A percentile compares a stretch with the other conserved stretches of the same genome.
Evolutionary conservation across 306 rosid species (phyloP).

Genomic region (Glycine soja): DNA sequence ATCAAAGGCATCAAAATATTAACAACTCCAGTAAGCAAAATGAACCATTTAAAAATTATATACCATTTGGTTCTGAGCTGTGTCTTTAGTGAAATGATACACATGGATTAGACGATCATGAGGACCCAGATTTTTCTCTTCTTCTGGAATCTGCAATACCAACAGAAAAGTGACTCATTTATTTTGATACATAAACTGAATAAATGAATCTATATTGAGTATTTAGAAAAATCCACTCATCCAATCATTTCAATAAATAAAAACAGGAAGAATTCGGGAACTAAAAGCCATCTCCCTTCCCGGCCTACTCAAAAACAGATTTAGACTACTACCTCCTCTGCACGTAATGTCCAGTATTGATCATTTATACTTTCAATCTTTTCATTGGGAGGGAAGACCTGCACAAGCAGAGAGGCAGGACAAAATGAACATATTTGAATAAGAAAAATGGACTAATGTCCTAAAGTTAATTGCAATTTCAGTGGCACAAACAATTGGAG

Average conservation of each 20-base stretch:
- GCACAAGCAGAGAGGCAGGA: conserved; percentile 45
- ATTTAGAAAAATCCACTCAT: conserved; percentile 1
- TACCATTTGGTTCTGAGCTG: conserved; percentile 84
- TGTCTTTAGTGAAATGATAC: conserved; percentile 87
- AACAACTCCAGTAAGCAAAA: conserved; percentile 25
- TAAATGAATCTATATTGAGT: background rate
- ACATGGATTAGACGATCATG: conserved; percentile 84
- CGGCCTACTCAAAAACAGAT: conserved; percentile 7
- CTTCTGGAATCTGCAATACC: conserved; percentile 74
- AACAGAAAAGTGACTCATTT: background rate
- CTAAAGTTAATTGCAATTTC: conserved; percentile 13
- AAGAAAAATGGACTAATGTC: background rate
- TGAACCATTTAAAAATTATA: conserved; percentile 20
- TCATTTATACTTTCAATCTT: conserved; percentile 92
- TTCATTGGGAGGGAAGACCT: conserved; percentile 86
- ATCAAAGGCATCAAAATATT: conserved; percentile 31
- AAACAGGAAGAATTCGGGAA: conserved; percentile 37
- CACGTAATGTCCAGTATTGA: conserved; percentile 94
- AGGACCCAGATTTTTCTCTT: conserved; percentile 82
- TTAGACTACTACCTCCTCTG: conserved; percentile 76
- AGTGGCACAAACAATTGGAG: conserved; percentile 20
- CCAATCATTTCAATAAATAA: conserved; percentile 30
- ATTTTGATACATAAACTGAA: conserved; percentile 27
- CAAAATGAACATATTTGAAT: conserved; percentile 29
- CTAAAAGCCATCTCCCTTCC: background rate